These are phyloP conservation scores for Seminavis robusta DNA, from an alignment of 108 stramenopile species.

Conservation along the genomic window DNA sequence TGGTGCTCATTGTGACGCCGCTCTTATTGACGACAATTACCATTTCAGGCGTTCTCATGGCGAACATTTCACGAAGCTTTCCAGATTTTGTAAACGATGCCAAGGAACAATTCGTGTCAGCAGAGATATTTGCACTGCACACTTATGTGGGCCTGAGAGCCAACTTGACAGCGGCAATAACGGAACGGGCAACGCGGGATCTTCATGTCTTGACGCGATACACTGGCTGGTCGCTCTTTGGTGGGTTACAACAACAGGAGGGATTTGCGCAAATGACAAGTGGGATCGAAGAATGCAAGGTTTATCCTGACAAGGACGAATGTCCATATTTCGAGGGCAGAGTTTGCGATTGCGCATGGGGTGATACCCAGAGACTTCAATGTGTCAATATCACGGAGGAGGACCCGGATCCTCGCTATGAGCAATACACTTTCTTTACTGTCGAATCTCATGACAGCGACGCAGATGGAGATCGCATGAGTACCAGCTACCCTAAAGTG, in stretches of 20 bases:
- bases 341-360: conserved; percentile 45
- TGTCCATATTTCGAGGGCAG: conserved; percentile 6
- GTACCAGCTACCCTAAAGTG: conserved; percentile 18
- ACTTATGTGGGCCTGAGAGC: conserved; percentile 22
- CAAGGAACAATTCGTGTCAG: conserved; percentile 13
- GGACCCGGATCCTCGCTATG: neutral
- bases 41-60: conserved; percentile 19
- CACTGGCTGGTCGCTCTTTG: conserved; percentile 40
- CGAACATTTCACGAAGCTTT: conserved; percentile 10
- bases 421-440: neutral
- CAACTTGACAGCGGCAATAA: conserved; percentile 10
- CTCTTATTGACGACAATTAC: conserved; percentile 21
- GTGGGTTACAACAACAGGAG: conserved; percentile 16
- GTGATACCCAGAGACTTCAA: neutral
- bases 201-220: conserved; percentile 29
- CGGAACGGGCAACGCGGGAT: conserved; percentile 19
- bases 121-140: conserved; percentile 4
- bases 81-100: conserved; percentile 8
- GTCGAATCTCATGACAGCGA: neutral
- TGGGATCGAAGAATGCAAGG: conserved; percentile 41
- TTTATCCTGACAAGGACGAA: neutral
- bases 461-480: conserved; percentile 15
- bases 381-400: conserved; percentile 2
- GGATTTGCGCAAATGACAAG: conserved; percentile 8
- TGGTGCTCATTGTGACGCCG: conserved; percentile 32